Evolutionary conservation across 2,329 filamentous ascomycete genomes (phyloP), one percentile per base, ranked within the genome.

Genomic region (Botrytis fabae): DNA sequence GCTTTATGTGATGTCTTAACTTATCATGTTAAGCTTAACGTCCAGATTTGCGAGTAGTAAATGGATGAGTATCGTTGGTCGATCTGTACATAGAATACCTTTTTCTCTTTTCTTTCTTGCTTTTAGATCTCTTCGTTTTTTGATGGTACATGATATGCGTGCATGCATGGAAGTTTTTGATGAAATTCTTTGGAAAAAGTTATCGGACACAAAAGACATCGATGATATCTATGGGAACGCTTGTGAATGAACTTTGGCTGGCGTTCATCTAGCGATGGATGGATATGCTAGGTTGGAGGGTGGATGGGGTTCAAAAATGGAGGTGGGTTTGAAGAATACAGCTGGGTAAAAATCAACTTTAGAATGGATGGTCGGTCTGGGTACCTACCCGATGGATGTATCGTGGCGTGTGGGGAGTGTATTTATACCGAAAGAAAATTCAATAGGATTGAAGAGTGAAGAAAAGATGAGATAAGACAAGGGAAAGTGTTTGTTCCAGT

Each of bases 71-170:
- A 57, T 25, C n/a, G n/a, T 57, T 38, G 8, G 22, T 42, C 35
- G 65, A 73, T 75, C 74, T 76, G 74, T 76, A 75, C 71, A 75
- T 75, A 75, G 25, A 57, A 68, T 40, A 68, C 44, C 25, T 12
- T 68, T 74, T 32, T 72, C 51, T 14, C 38, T 69, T 57, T 22
- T 46, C n/a, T 48, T 59, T 68, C 57, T 68, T 46, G 48, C 35
- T n/a, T 18, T 68, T 73, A 70, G 65, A 70, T 70, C 35, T 65
- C 54, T 54, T 54, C 38, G 35, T 57, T 68, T 44, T 65, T 69
- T 61, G 32, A 54, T 48, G 66, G 66, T 65, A 66, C 42, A 48
- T 40, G 64, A 66, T 40, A 66, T 66, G 35, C 46, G 25, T 66
- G 64, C 16, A 40, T 66, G 22, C 35, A 66, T 42, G 38, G 28